Base-by-base conservation (phyloP, 495 filamentous ascomycete genomes). In the Xylaria acuta region DNA sequence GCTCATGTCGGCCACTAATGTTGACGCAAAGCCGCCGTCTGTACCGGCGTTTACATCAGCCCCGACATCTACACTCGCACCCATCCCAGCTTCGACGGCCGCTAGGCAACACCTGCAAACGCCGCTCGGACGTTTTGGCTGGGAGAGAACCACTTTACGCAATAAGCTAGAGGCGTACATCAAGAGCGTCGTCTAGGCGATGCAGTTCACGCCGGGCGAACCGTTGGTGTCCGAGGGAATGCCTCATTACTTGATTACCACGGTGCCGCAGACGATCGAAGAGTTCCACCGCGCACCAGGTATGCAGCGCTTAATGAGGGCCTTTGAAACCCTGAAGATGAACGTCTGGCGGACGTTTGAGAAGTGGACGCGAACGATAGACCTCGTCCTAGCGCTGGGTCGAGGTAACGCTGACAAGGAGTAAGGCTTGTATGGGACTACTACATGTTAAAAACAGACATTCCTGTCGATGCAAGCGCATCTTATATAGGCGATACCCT, bases 151-250 rank as follows among this genome's bases (percentile, higher is more conserved):
- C 14, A 27, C 30, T 18, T 41, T 53, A 5, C 47, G 64, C n/a
- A 67, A 53, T 4, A 67, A 67, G 43, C 16, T 67, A 12, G 64
- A 54, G 20, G 67, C 67, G 22, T 69, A 69, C 9, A 14, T 47
- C 2, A 60, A 60, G 40, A 38, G 5, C 0, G 67, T 69, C 5
- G 9, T 60, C 18, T 69, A 25, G 53, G 38, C 40, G 22, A 69
- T 60, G 53, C 36, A 54, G 18, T 11, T 41, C 0, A 47, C 47
- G 53, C 67, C 67, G 25, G 47, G 25, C 22, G 67, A 60, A 18
- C 40, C 54, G 0, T 58, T 41, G 25, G 36, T 36, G 27, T 34
- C 34, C 5, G 36, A 20, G 25, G 65, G 30, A 1, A 58, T 53
- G 27, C 22, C 38, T 18, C 27, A 25, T 14, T 41, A 66, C 45